phyloP scores from a whole-genome alignment of 2,329 filamentous ascomycete genomes.

The Nothophoma quercina region DNA sequence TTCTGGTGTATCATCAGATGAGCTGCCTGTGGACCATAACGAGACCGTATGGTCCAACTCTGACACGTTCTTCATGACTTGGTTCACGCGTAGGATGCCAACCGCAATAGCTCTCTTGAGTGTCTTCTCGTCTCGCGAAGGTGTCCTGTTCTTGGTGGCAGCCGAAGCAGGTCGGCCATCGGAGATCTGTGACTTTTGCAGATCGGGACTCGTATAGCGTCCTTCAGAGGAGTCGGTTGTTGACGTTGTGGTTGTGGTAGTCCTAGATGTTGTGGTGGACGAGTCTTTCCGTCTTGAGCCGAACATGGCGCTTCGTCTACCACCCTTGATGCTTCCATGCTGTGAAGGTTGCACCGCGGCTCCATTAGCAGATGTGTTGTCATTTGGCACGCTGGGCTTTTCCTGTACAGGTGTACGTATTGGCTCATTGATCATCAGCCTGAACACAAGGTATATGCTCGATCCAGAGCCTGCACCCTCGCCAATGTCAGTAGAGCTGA shows the following conservation, averaged over 20 bases:
- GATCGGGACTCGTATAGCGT: slow-evolving; percentile 35
- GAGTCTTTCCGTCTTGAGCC: slow-evolving; percentile 63
- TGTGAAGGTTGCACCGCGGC: slow-evolving; percentile 40
- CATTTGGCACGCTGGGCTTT: slow-evolving; percentile 36
- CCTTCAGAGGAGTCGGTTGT: slow-evolving; percentile 27
- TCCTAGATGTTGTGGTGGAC: slow-evolving; percentile 20
- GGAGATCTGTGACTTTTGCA: slow-evolving; percentile 28
- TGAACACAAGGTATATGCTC: slow-evolving; percentile 84
- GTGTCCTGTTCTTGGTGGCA: slow-evolving; percentile 36
- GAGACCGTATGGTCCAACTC: slow-evolving; percentile 78
- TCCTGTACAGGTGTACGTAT: slow-evolving; percentile 41
- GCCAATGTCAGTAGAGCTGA: slow-evolving; percentile 78
- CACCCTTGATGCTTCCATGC: slow-evolving; percentile 50
- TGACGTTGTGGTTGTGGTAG: slow-evolving; percentile 3
- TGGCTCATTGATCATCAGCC: slow-evolving; percentile 70
- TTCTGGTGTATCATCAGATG: slow-evolving; percentile 50
- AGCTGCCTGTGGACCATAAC: slow-evolving; percentile 72
- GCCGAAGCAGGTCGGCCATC: slow-evolving; percentile 41
- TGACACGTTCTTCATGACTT: slow-evolving; percentile 73
- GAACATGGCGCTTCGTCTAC: slow-evolving; percentile 69
- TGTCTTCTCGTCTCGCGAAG: slow-evolving; percentile 56
- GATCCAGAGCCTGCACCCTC: slow-evolving; percentile 69
- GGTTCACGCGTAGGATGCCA: slow-evolving; percentile 78
- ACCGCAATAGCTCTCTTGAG: slow-evolving; percentile 77
- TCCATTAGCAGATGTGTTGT: slow-evolving; percentile 33